phyloP scores from a whole-genome alignment of 192 early-diverging fungal genomes.

The Coemansia sp. region DNA sequence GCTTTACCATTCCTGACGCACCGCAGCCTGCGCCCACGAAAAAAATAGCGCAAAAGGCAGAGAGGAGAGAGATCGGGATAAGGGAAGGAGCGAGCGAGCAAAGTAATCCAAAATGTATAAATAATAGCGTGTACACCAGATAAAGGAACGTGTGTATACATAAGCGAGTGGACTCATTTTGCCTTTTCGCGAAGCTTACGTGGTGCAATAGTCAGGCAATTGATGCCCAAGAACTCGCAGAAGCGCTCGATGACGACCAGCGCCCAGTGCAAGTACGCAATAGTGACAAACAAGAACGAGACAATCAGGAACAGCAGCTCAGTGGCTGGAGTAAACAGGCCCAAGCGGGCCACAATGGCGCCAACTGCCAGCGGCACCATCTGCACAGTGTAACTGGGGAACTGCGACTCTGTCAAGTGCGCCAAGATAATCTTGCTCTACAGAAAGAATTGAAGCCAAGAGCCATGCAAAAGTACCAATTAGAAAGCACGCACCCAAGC shows the following conservation, averaged over 20 bases:
- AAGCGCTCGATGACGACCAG: constrained; percentile 82
- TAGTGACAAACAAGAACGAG: constrained; percentile 68
- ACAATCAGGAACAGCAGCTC: constrained; percentile 70
- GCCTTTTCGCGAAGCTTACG: constrained; percentile 53
- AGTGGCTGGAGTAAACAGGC: constrained; percentile 63
- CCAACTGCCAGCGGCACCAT: constrained; percentile 73
- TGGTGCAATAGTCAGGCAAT: constrained; percentile 75
- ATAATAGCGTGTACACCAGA: constrained; percentile 5
- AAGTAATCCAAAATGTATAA: not conserved
- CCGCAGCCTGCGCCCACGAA: not conserved
- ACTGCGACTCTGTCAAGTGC: constrained; percentile 79
- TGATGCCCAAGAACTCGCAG: constrained; percentile 81
- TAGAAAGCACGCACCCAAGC: not conserved
- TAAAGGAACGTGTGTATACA: not conserved
- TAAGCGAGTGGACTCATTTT: constrained; percentile 17
- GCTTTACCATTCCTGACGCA: not conserved
- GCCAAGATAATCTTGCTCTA: constrained; percentile 86
- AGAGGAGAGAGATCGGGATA: not conserved
- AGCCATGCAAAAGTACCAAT: not conserved
- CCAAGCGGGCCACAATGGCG: constrained; percentile 63
- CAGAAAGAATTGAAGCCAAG: not conserved
- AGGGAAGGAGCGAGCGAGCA: not conserved
- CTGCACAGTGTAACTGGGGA: constrained; percentile 80
- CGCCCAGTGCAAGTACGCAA: constrained; percentile 86
- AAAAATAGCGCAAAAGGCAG: not conserved